Evolutionary conservation across 2,329 filamentous ascomycete species (phyloP), one percentile per base, ranked within the genome.

Genomic region (Fusarium acutatum): DNA sequence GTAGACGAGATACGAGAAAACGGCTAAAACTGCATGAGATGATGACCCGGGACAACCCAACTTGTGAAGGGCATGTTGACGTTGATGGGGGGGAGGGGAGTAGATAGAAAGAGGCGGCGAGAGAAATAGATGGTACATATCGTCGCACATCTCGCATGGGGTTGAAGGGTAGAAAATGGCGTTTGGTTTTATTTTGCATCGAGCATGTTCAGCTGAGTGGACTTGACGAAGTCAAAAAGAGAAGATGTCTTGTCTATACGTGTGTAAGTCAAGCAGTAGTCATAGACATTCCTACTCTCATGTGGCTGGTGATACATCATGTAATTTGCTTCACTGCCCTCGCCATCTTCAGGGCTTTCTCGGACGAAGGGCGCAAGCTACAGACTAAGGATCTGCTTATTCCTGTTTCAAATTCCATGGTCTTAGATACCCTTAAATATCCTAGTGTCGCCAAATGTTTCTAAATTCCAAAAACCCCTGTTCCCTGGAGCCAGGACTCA

Each of bases 61-160:
- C 60, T 60, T 62, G 61, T 73, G 60, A 24, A 62, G 56, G 44
- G 69, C 60, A 60, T 75, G 75, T 70, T 30, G 20, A 49, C 50
- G 62, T 70, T n/a, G 30, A 58, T 65, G 52, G 50, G 57, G 57
- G 67, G 47, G 53, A 43, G 24, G 56, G 43, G 22, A 68, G 75
- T 74, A 74, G 67, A 71, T 75, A 75, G 59, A 75, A 69, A 64
- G 67, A 70, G 50, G 32, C 35, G 24, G 22, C 59, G 50, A 70
- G 60, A 61, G 64, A 65, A 64, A 71, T 75, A 78, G 69, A 72
- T 53, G 41, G 54, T 64, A 54, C 63, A 70, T 65, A 61, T 53
- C 40, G 44, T 40, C 32, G 40, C 49, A 46, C 37, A 44, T 37
- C 66, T 71, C 37, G 40, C 58, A 69, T 57, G 37, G 52, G 58